phyloP scores from a whole-genome alignment of 108 stramenopile genomes.

The Fragilariopsis cylindrus region DNA sequence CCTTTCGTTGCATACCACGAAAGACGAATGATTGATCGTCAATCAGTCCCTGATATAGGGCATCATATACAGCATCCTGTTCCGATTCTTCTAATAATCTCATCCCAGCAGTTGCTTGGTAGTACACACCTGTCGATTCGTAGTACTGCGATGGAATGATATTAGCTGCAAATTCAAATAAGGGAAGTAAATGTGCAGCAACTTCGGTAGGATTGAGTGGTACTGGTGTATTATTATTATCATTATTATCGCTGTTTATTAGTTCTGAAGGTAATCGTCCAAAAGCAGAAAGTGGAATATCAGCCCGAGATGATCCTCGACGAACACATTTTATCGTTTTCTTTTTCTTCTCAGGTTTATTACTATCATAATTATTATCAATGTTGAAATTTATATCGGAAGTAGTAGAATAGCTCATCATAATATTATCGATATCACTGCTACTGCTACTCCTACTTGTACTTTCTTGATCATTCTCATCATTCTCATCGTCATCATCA shows the following conservation, averaged over 20 bases:
- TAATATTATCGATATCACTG: neutral
- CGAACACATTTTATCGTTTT: conserved; percentile 45
- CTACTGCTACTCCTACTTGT: conserved; percentile 10
- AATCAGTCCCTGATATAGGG: conserved; percentile 71
- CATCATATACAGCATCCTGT: conserved; percentile 74
- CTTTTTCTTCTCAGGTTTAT: neutral
- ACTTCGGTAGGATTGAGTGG: conserved; percentile 33
- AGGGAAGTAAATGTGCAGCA: conserved; percentile 77
- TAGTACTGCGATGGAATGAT: conserved; percentile 71
- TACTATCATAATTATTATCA: neutral
- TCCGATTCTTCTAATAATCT: conserved; percentile 58
- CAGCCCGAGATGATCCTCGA: conserved; percentile 72
- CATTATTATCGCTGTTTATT: neutral
- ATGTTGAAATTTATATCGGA: conserved; percentile 9
- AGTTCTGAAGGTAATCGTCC: conserved; percentile 38
- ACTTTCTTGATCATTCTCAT: conserved; percentile 9
- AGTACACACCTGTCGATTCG: conserved; percentile 63
- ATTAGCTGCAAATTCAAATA: conserved; percentile 77
- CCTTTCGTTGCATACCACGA: conserved; percentile 47
- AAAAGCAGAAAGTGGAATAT: conserved; percentile 77
- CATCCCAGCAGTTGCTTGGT: conserved; percentile 90
- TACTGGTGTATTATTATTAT: conserved; percentile 3
- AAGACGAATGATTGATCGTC: conserved; percentile 56
- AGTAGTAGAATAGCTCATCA: conserved; percentile 11
- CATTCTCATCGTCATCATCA: conserved; percentile 4